Evolutionary conservation across 2,329 filamentous ascomycete genomes (phyloP), one percentile per base, ranked within the genome.

Genomic region (Clarireedia hainanense): DNA sequence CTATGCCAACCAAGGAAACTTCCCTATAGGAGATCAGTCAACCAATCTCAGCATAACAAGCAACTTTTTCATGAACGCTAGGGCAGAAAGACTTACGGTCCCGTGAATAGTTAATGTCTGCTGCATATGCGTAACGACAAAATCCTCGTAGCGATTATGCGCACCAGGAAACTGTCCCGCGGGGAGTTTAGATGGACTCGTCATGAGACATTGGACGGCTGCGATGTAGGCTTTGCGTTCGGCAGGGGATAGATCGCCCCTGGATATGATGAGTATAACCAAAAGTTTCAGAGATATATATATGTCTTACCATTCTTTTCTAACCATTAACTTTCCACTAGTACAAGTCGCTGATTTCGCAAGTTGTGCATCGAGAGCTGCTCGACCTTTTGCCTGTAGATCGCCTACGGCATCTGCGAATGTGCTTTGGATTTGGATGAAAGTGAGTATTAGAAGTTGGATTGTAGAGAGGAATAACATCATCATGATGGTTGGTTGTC

Each of bases 1-100:
- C 74, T 68, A 58, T 76, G 75, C 73, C 74, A 75, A 17, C 70
- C 68, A 37, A 76, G 62, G 63, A 76, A 74, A 61, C 57, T 64
- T 4, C 59, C 61, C 62, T 58, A 47, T 55, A n/a, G 10, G 24
- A 42, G 34, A 43, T 52, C 15, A 58, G 40, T 24, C 46, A 24
- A 24, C 47, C 30, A n/a, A 27, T n/a, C 42, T 46, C 17, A 23
- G 15, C n/a, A 43, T n/a, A 52, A 34, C 30, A 14, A 34, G 30
- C 30, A 34, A 34, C 30, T 34, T 34, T 34, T 34, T 14, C 30
- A 34, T 34, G 30, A 34, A 34, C 30, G 30, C 30, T 15, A 40
- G 15, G 9, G n/a, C 4, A 61, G 72, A 15, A 7, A 39, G 71
- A 61, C 57, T 49, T 54, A 60, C 62, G 26, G 61, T 64, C 23